Evolutionary conservation across 148 eudicot genomes (phyloP).

Genomic region (Rhododendron molle): DNA sequence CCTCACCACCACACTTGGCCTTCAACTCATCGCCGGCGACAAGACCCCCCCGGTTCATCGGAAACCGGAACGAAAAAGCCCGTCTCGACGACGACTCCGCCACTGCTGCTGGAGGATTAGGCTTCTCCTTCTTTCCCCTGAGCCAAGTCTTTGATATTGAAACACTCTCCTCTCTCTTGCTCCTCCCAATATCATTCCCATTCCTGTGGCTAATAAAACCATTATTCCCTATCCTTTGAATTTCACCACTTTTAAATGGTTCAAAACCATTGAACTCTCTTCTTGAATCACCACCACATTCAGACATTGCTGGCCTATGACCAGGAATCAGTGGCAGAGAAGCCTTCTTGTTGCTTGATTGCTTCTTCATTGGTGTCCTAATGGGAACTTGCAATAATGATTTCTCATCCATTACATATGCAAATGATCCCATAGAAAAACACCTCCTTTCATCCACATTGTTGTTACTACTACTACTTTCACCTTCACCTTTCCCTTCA

Average conservation of each 20-base stretch:
- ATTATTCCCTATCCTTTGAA: slow-evolving; percentile 68
- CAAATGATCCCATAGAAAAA: slow-evolving; percentile 93
- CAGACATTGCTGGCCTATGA: slow-evolving; percentile 58
- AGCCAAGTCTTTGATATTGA: slow-evolving; percentile 78
- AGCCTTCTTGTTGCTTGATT: slow-evolving; percentile 35
- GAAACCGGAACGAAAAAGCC: slow-evolving; percentile 47
- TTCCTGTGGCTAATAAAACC: slow-evolving; percentile 18
- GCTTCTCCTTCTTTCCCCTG: slow-evolving; percentile 39
- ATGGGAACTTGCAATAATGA: slow-evolving; percentile 67
- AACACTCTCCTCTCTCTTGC: slow-evolving; percentile 59
- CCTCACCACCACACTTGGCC: not conserved
- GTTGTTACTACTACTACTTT: slow-evolving; percentile 4
- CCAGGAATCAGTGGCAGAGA: slow-evolving; percentile 39
- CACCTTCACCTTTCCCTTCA: slow-evolving; percentile 30
- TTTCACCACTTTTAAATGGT: slow-evolving; percentile 27
- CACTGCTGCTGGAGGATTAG: not conserved
- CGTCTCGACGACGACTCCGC: slow-evolving; percentile 25
- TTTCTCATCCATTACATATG: slow-evolving; percentile 79
- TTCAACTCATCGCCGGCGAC: slow-evolving; percentile 7
- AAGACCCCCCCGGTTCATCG: slow-evolving; percentile 18
- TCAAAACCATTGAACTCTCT: slow-evolving; percentile 57
- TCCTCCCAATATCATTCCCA: slow-evolving; percentile 20
- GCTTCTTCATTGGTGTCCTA: slow-evolving; percentile 50
- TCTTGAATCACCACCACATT: slow-evolving; percentile 68
- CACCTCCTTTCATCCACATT: slow-evolving; percentile 68